phyloP scores from a whole-genome alignment of 352 stramenopile species.

The Pythium sp. region DNA sequence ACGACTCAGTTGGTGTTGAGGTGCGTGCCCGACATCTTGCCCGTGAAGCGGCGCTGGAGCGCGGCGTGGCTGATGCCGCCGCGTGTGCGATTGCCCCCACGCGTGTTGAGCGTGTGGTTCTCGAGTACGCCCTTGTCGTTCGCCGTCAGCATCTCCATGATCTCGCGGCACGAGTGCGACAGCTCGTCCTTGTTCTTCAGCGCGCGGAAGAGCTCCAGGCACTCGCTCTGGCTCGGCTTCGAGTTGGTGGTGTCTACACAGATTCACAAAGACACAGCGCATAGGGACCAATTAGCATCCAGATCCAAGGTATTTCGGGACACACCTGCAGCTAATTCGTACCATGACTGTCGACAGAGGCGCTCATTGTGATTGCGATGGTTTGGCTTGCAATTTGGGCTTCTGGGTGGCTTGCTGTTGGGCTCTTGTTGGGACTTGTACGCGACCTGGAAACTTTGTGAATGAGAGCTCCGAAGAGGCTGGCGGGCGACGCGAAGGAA shows the following conservation, averaged over 20 bases:
- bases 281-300: background rate
- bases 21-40: constrained; percentile 76
- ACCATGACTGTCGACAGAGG: constrained; percentile 37
- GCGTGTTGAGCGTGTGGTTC: constrained; percentile 65
- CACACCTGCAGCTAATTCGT: background rate
- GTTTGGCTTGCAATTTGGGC: background rate
- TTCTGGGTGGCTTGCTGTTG: background rate
- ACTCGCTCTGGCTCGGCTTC: constrained; percentile 43
- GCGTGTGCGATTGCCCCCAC: constrained; percentile 52
- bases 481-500: background rate
- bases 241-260: constrained; percentile 16
- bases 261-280: background rate
- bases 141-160: constrained; percentile 67
- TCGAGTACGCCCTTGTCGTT: constrained; percentile 65
- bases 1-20: constrained; percentile 24
- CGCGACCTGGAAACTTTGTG: constrained; percentile 13
- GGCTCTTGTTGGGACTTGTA: constrained; percentile 9
- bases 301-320: too few species aligned
- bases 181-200: constrained; percentile 85
- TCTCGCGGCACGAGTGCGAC: constrained; percentile 63
- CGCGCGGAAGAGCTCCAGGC: constrained; percentile 64
- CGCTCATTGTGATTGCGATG: constrained; percentile 18
- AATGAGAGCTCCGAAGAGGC: constrained; percentile 11
- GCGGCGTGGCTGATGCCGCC: constrained; percentile 72
- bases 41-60: constrained; percentile 75